Evolutionary conservation across 495 filamentous ascomycete species (phyloP).

Genomic region (Neurospora sublineolata): DNA sequence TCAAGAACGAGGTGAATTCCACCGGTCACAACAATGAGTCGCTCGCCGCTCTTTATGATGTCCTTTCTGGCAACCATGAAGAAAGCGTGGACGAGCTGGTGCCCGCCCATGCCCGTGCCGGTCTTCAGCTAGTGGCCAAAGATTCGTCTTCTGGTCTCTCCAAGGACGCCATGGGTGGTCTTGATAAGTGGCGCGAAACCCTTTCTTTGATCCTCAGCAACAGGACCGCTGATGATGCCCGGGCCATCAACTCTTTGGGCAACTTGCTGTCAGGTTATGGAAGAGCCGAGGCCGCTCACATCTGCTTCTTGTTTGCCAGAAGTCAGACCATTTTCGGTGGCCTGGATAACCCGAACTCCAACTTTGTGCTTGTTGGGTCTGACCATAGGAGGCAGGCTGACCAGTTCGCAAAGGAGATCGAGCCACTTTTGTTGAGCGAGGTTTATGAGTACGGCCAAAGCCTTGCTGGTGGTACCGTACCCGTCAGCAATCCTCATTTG

Average conservation of each 20-base stretch:
- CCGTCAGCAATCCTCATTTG: constrained; percentile 65
- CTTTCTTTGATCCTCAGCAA: constrained; percentile 77
- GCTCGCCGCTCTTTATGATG: constrained; percentile 79
- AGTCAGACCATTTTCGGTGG: constrained; percentile 59
- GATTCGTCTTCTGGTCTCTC: constrained; percentile 46
- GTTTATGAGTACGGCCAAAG: constrained; percentile 80
- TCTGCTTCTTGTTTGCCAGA: constrained; percentile 59
- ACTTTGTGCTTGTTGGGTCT: constrained; percentile 72
- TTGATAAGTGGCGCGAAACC: constrained; percentile 91
- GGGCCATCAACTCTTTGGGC: constrained; percentile 68
- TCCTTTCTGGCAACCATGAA: constrained; percentile 86
- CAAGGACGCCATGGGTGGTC: constrained; percentile 66
- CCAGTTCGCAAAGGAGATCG: constrained; percentile 62
- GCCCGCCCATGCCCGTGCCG: constrained; percentile 83
- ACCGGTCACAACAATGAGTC: constrained; percentile 66
- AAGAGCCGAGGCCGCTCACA: constrained; percentile 79
- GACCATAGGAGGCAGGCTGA: constrained; percentile 59
- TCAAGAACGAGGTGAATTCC: constrained; percentile 80
- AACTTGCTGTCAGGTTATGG: constrained; percentile 78
- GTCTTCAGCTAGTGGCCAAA: constrained; percentile 77
- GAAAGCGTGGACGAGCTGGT: constrained; percentile 95
- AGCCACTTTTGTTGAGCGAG: constrained; percentile 79
- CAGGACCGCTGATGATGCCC: constrained; percentile 64
- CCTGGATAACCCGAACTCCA: constrained; percentile 66
- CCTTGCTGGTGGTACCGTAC: constrained; percentile 42